These are phyloP conservation scores for Ensete ventricosum DNA, from an alignment of 176 grass and related monocot species.

Conservation along the genomic window DNA sequence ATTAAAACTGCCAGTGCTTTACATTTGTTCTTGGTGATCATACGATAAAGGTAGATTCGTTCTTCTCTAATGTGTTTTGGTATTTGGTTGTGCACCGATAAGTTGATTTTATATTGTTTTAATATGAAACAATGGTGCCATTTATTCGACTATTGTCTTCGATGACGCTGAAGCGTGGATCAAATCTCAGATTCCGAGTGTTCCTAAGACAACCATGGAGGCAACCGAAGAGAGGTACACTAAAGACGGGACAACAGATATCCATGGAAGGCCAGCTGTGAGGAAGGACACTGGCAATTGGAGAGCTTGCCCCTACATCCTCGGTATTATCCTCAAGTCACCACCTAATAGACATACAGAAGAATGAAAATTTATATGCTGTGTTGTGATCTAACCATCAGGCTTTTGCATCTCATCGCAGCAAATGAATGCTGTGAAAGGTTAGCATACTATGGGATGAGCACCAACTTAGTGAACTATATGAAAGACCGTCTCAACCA, in stretches of 20 bases:
- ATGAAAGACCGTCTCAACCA: conserved; percentile 12
- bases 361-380: not conserved
- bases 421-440: conserved; percentile 17
- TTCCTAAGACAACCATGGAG: not conserved
- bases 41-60: too few species aligned
- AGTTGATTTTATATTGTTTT: too few species aligned
- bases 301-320: conserved; percentile 12
- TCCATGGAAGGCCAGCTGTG: conserved; percentile 1
- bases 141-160: too few species aligned
- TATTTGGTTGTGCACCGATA: too few species aligned
- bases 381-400: not conserved
- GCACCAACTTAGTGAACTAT: conserved; percentile 17
- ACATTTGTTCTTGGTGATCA: too few species aligned
- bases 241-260: conserved; percentile 12
- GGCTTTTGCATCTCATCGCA: not conserved
- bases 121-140: too few species aligned
- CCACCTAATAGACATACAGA: not conserved
- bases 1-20: too few species aligned
- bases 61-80: too few species aligned
- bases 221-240: not conserved
- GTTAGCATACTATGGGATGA: conserved; percentile 14
- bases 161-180: too few species aligned
- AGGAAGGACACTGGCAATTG: not conserved
- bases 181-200: not conserved
- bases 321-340: not conserved